Percentiles rank a stretch among this genome's conserved stretches.
phyloP scores from a whole-genome alignment of 371 early-diverging fungal species.

The Lichtheimia hyalospora region DNA sequence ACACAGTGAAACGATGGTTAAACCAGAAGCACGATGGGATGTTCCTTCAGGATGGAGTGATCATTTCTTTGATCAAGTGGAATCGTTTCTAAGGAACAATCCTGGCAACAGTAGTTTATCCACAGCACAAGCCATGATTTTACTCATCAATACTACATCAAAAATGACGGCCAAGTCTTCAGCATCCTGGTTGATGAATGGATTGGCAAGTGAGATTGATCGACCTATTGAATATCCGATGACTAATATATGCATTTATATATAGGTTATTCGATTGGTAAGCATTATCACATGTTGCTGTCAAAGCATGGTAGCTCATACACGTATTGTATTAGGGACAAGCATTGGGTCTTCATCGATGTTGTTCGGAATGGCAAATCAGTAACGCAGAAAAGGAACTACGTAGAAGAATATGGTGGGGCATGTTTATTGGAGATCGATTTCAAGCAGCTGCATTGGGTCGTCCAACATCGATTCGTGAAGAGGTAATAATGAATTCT shows the following conservation, averaged over 20 bases:
- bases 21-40: constrained; percentile 39
- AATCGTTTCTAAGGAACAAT: constrained; percentile 18
- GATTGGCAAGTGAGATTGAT: constrained; percentile 11
- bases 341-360: constrained; percentile 36
- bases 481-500: constrained; percentile 28
- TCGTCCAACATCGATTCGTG: constrained; percentile 44
- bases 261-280: too few relatives aligned
- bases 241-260: too few relatives aligned
- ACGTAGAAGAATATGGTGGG: constrained; percentile 49
- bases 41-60: constrained; percentile 42
- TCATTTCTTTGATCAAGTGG: constrained; percentile 42
- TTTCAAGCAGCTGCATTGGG: constrained; percentile 46
- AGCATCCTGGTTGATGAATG: constrained; percentile 40
- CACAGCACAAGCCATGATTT: constrained; percentile 42
- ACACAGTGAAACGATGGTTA: constrained; percentile 10
- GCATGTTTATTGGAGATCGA: constrained; percentile 40
- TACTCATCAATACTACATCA: constrained; percentile 41
- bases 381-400: constrained; percentile 46
- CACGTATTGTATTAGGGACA: constrained; percentile 21
- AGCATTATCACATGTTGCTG: too few relatives aligned
- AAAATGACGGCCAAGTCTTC: constrained; percentile 39
- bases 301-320: too few relatives aligned
- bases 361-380: constrained; percentile 48
- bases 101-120: constrained; percentile 30
- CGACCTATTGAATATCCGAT: too few relatives aligned